Base-by-base conservation (phyloP, 495 filamentous ascomycete species). In the Xylaria venustula region DNA sequence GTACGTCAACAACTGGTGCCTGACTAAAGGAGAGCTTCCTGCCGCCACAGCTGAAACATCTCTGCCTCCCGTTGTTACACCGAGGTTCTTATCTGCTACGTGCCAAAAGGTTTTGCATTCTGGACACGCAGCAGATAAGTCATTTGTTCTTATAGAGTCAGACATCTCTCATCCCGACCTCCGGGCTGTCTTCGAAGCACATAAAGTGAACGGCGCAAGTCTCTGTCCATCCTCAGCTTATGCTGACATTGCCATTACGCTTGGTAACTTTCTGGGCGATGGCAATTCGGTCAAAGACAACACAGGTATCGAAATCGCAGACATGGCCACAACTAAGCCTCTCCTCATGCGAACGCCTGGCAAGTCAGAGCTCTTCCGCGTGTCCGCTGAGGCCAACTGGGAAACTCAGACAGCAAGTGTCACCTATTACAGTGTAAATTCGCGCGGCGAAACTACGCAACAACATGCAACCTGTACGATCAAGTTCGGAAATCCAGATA, bases 1-100 rank as follows among this genome's bases (percentile, higher is more conserved):
- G 0, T 90, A 89, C 62, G 75, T 76, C 28, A 79, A 85, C 49
- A 84, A 67, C 77, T 79, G 65, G 72, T 80, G 19, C 81, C 50
- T 89, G 34, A 83, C 82, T 62, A 88, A 88, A 62, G 86, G 85
- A 58, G 77, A 78, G 32, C 77, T 80, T 17, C 80, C 83, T 17
- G 30, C 30, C 28, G 36, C 22, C 30, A 28, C 37, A 40, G 23
- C 5, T 44, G 30, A 25, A 12, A 19, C 14, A 5, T 32, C 2
- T 47, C 57, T 36, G 52, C 59, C 30, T 34, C 11, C 30, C 11
- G 30, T 11, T 34, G 30, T 11, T 5, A 5, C 30, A 11, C 30
- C 30, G 11, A 34, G 11, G 32, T 54, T 12, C 28, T n/a, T 37
- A 59, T 84, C 7, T 57, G 85, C 22, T 75, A 81, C 64, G 74